Conservation (phyloP, 345 rosid genomes). For the Erodium maritimum region DNA sequence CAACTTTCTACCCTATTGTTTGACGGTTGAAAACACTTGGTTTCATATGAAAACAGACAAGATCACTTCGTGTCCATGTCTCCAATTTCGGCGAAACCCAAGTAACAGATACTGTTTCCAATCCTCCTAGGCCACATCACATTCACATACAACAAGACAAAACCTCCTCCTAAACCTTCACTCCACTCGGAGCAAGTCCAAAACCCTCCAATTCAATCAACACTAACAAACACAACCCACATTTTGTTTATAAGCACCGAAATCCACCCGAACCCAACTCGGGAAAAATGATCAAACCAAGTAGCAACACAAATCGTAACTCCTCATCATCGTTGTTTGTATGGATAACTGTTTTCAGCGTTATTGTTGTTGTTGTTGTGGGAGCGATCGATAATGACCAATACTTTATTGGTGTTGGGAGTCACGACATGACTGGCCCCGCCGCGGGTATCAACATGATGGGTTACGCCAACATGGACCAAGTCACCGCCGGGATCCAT, state of each 20-base stretch:
- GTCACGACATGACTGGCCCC: constrained; percentile 53
- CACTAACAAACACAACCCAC: not conserved
- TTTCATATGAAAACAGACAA: no score
- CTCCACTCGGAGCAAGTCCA: not conserved
- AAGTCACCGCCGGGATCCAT: constrained; percentile 42
- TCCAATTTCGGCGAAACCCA: no score
- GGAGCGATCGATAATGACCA: constrained; percentile 10
- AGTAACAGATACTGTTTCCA: no score
- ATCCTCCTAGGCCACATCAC: not conserved
- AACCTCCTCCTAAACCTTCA: not conserved
- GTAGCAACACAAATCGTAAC: not conserved
- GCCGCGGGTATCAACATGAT: constrained; percentile 48
- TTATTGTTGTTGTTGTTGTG: not conserved
- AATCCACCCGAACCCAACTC: not conserved
- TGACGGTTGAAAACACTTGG: no score
- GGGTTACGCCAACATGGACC: constrained; percentile 50
- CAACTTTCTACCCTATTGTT: no score
- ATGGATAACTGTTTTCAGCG: not conserved
- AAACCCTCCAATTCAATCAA: not conserved
- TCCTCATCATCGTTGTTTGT: constrained; percentile 1
- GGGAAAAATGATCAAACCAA: not conserved
- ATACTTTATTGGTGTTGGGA: constrained; percentile 43
- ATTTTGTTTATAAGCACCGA: no score
- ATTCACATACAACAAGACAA: not conserved
- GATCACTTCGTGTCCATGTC: no score